Evolutionary conservation across 73 alveolate species (phyloP), one percentile per base, ranked within the genome.

Genomic region (Uronychia setigera): DNA sequence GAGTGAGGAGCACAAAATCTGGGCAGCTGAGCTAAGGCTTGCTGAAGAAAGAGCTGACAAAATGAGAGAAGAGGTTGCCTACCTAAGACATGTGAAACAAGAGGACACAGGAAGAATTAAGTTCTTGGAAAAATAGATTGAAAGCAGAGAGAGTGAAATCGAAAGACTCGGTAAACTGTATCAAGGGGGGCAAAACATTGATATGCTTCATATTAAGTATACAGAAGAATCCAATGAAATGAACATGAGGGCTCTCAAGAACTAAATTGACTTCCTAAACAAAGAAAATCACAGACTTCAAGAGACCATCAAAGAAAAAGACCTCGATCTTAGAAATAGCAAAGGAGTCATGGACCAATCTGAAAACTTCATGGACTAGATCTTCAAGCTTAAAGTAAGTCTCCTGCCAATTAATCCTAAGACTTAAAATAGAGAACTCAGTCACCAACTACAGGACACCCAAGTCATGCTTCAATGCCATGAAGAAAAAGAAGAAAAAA

Each of bases 11-110:
- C 59, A 80, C 29, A 79, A 35, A 31, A 78, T 28, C 19, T 86
- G 87, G 88, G 88, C 88, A 19, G 88, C 74, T 11, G 92, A 89
- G 29, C 32, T 89, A 5, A 35, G 87, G 1, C 60, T 74, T n/a
- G 95, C 95, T 28, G 95, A 89, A 33, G 95, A 89, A 46, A 46
- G 95, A 60, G 85, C 86, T 34, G 77, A 78, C 25, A 77, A 26
- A 19, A 35, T 88, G 32, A n/a, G 11, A 26, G 33, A 76, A n/a
- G 75, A 76, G 26, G 34, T 76, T 14, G 67, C 58, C 5, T 25
- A 82, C 29, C 35, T 67, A 30, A 88, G 32, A 25, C 60, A 35
- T 26, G 60, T 27, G 60, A 88, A 83, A 60, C 80, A 77, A 26
- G 94, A 88, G 27, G 78, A 57, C 34, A 88, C 80, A 35, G 79